These are phyloP conservation scores for Alternaria longipes DNA, from an alignment of 2,329 filamentous ascomycete genomes.

Conservation along the genomic window DNA sequence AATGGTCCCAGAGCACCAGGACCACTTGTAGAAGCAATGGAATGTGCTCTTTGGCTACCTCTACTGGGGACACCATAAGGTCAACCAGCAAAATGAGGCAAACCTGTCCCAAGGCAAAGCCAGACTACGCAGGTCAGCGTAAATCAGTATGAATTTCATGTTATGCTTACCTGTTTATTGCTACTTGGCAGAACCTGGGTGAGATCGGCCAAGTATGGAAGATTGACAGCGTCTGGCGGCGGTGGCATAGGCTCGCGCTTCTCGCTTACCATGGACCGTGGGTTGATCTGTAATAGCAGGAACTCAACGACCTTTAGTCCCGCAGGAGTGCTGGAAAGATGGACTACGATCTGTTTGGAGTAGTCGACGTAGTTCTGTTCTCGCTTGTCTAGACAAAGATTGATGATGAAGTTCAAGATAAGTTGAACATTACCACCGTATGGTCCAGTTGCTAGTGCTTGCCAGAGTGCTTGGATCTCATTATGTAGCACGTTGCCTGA, in stretches of 20 bases:
- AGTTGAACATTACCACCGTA: constrained; percentile 93
- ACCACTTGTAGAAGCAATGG: constrained; percentile 90
- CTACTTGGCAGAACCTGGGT: constrained; percentile 40
- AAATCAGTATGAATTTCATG: background rate
- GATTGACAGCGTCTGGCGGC: constrained; percentile 74
- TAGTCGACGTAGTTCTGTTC: constrained; percentile 99
- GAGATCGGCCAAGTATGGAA: constrained; percentile 84
- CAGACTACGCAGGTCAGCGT: constrained; percentile 60
- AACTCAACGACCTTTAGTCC: constrained; percentile 95
- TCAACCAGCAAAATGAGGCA: constrained; percentile 94
- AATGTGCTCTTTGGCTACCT: constrained; percentile 79
- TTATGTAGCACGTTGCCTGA: constrained; percentile 89
- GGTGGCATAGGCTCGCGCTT: constrained; percentile 65
- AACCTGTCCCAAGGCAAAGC: constrained; percentile 90
- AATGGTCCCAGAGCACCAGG: constrained; percentile 96
- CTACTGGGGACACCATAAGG: constrained; percentile 90
- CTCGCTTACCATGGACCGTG: constrained; percentile 96
- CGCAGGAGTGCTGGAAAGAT: constrained; percentile 84
- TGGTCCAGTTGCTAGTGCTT: constrained; percentile 91
- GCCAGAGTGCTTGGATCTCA: constrained; percentile 97
- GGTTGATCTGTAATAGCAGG: constrained; percentile 86
- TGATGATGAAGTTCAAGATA: constrained; percentile 95
- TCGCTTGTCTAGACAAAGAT: constrained; percentile 87
- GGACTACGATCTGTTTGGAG: constrained; percentile 97
- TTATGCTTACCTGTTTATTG: constrained; percentile 39